Percentiles rank a stretch among this genome's conserved stretches.
These are phyloP conservation scores for Mychonastes homosphaera DNA, from an alignment of 139 green algal species.

Conservation along the genomic window DNA sequence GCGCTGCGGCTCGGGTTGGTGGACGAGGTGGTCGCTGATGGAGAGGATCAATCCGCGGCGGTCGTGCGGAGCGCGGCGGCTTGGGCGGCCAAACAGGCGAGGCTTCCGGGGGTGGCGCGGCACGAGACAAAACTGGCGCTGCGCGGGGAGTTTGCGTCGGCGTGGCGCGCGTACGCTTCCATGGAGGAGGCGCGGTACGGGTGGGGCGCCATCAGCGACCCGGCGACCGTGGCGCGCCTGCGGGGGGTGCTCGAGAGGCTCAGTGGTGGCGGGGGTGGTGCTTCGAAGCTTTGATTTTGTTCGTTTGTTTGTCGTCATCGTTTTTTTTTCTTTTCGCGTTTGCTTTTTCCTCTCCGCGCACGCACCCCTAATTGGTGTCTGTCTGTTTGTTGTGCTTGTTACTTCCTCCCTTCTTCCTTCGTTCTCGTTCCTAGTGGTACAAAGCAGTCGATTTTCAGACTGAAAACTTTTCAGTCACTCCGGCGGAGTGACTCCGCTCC, in stretches of 20 bases:
- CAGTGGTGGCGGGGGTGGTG: conserved; percentile 10
- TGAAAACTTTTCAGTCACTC: neutral
- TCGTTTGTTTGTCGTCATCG: neutral
- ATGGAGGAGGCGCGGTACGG: conserved; percentile 42
- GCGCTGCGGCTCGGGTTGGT: conserved; percentile 59
- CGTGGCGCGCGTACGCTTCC: conserved; percentile 47
- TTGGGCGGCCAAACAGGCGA: conserved; percentile 33
- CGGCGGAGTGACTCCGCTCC: neutral
- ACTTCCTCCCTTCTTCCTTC: too few relatives aligned
- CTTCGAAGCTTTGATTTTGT: neutral
- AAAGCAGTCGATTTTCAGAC: conserved; percentile 1
- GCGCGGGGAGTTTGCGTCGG: conserved; percentile 35
- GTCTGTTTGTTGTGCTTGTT: too few relatives aligned
- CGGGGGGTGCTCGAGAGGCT: conserved; percentile 48
- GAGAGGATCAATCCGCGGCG: conserved; percentile 18
- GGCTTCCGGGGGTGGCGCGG: conserved; percentile 23
- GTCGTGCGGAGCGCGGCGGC: conserved; percentile 39
- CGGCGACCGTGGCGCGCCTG: conserved; percentile 43
- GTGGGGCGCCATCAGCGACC: conserved; percentile 45
- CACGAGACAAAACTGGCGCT: conserved; percentile 48
- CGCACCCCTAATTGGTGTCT: too few relatives aligned
- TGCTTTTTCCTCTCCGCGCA: neutral
- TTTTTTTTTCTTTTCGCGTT: neutral
- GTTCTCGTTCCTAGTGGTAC: too few relatives aligned
- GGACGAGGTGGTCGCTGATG: conserved; percentile 44